A percentile compares a stretch with the other conserved stretches of the same genome.
Conservation (phyloP, 208 protist genomes). For the Crithidia fasciculata region DNA sequence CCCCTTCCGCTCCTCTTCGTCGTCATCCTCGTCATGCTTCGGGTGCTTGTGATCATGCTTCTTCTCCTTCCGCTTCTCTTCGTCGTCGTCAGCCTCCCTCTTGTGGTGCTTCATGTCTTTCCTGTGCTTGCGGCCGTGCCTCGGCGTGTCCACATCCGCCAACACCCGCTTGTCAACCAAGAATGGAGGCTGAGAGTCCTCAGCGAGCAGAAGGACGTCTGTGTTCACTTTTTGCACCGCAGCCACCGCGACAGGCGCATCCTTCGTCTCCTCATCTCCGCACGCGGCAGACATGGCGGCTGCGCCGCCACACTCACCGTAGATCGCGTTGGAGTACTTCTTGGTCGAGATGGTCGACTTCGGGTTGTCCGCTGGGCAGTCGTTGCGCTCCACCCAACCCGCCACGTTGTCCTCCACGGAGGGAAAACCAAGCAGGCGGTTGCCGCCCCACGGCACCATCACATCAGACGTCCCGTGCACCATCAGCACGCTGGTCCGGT, state of each 20-base stretch:
- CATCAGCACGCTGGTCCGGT: slow-evolving; percentile 64
- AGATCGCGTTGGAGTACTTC: slow-evolving; percentile 56
- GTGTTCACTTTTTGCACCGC: no score
- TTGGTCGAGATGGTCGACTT: slow-evolving; percentile 49
- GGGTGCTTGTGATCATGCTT: background rate
- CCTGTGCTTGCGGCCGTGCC: background rate
- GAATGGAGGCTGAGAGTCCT: no score
- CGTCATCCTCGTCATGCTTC: background rate
- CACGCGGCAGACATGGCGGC: background rate
- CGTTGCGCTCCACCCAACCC: slow-evolving; percentile 48
- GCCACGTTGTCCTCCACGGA: slow-evolving; percentile 44
- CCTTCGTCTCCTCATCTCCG: background rate
- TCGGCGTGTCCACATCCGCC: no score
- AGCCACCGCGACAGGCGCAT: background rate
- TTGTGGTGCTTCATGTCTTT: background rate
- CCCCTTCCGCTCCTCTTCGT: background rate
- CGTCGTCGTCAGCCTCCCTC: background rate
- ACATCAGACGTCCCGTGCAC: slow-evolving; percentile 67
- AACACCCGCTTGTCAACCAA: no score
- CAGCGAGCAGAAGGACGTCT: no score
- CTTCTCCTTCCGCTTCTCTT: background rate
- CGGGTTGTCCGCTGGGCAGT: slow-evolving; percentile 19
- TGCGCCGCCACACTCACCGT: slow-evolving; percentile 34
- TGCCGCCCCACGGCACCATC: slow-evolving; percentile 71
- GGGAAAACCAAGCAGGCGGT: slow-evolving; percentile 60